These are phyloP conservation scores for Claviceps fusiformis DNA, from an alignment of 2,329 filamentous ascomycete genomes.

Conservation along the genomic window DNA sequence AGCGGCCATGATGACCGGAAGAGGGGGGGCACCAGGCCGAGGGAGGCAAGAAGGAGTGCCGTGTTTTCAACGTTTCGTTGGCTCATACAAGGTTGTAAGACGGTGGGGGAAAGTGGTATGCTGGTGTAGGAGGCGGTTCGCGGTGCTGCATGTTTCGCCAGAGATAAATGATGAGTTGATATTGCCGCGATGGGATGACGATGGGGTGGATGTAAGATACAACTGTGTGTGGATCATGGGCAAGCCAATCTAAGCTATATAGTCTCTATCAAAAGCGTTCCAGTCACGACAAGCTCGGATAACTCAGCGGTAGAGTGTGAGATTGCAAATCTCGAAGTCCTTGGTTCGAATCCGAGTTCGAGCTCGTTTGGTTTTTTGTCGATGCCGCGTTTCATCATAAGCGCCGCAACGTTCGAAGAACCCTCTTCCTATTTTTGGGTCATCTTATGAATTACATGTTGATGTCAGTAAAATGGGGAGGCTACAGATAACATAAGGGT, in stretches of 20 bases:
- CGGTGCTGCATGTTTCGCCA: not conserved
- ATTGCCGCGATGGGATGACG: not conserved
- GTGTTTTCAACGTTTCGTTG: not conserved
- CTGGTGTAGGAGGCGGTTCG: not conserved
- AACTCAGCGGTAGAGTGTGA: constrained; percentile 4
- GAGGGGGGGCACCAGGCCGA: not conserved
- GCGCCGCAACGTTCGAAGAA: too few relatives aligned
- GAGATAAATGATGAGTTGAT: not conserved
- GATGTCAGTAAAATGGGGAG: too few relatives aligned
- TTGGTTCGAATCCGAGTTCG: constrained; percentile 2
- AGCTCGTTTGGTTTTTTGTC: not conserved
- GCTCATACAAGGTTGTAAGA: not conserved
- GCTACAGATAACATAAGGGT: too few relatives aligned
- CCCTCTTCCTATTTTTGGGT: too few relatives aligned
- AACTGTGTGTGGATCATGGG: too few relatives aligned
- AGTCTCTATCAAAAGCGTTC: too few relatives aligned
- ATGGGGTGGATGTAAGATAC: too few relatives aligned
- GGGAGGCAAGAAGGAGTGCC: too few relatives aligned
- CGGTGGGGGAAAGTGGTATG: not conserved
- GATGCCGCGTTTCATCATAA: too few relatives aligned
- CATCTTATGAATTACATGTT: too few relatives aligned
- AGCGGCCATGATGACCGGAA: constrained; percentile 25
- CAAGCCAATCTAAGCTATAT: too few relatives aligned
- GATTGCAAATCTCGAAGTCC: constrained; percentile 2
- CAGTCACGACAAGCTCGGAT: not conserved